Evolutionary conservation across 768 basidiomycete species (phyloP).

Genomic region (Lactifluus echinatus): DNA sequence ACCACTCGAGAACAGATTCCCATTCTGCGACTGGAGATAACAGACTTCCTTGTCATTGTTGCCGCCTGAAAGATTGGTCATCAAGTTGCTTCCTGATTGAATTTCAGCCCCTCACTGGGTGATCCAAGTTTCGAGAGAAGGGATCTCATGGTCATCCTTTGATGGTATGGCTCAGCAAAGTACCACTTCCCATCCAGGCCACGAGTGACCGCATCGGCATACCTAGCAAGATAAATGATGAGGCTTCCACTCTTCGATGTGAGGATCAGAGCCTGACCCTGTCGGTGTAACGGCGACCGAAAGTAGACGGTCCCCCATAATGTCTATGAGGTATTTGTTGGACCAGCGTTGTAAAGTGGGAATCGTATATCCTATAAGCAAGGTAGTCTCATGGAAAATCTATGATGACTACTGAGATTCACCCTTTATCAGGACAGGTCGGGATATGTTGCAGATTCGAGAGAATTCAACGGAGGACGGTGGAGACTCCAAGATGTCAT

Average conservation of each 20-base stretch:
- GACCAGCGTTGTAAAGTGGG: conserved; percentile 54
- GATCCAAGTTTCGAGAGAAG: conserved; percentile 38
- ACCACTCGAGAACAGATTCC: conserved; percentile 59
- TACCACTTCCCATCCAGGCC: conserved; percentile 48
- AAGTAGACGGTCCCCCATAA: conserved; percentile 45
- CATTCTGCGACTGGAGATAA: conserved; percentile 90
- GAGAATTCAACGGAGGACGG: conserved; percentile 66
- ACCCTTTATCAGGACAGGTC: conserved; percentile 73
- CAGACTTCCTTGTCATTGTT: conserved; percentile 33
- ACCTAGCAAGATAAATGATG: conserved; percentile 32
- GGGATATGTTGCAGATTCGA: conserved; percentile 53
- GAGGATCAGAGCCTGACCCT: conserved; percentile 42
- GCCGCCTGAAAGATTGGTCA: conserved; percentile 3
- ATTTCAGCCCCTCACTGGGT: neutral
- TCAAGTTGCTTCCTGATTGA: neutral
- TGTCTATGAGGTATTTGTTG: conserved; percentile 47
- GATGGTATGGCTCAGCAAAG: conserved; percentile 67
- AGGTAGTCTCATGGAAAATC: neutral
- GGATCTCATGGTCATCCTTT: conserved; percentile 55
- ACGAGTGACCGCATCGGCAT: conserved; percentile 63
- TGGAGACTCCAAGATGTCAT: conserved; percentile 41
- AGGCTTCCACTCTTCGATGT: neutral
- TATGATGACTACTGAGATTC: neutral
- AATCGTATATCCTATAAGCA: conserved; percentile 37
- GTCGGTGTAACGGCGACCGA: conserved; percentile 79